A percentile compares a stretch with the other conserved stretches of the same genome.
phyloP scores from a whole-genome alignment of 306 rosid genomes.

The Cucurbita pepo region DNA sequence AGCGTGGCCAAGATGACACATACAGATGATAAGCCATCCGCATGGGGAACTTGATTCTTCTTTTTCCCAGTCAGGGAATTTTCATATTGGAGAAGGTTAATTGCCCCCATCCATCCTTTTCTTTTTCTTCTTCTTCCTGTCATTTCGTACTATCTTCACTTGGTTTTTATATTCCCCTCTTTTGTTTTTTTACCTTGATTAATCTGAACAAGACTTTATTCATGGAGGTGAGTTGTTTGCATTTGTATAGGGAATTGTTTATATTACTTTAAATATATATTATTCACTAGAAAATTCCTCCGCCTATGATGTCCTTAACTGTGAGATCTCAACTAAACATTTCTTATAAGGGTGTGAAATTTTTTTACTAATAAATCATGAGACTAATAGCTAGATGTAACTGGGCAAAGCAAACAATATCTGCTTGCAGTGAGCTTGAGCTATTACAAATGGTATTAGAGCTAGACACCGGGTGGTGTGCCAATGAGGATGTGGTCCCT shows the following conservation, averaged over 20 bases:
- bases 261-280: not conserved
- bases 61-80: constrained; percentile 18
- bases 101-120: constrained; percentile 3
- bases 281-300: not conserved
- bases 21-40: constrained; percentile 15
- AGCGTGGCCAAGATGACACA: constrained; percentile 9
- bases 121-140: constrained; percentile 9
- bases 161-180: not conserved
- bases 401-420: too few species aligned
- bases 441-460: too few species aligned
- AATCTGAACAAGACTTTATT: not conserved
- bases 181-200: not conserved
- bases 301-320: not conserved
- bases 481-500: too few species aligned
- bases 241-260: not conserved
- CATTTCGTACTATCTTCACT: constrained; percentile 15
- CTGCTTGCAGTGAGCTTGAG: too few species aligned
- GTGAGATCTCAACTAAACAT: too few species aligned
- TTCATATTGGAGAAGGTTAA: constrained; percentile 10
- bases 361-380: too few species aligned
- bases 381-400: too few species aligned
- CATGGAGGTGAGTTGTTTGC: not conserved
- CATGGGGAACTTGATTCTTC: constrained; percentile 41
- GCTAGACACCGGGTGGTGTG: too few species aligned
- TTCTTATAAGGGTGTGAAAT: too few species aligned